Evolutionary conservation across 73 alveolate genomes (phyloP).

Genomic region (Paramecium octaurelia): DNA sequence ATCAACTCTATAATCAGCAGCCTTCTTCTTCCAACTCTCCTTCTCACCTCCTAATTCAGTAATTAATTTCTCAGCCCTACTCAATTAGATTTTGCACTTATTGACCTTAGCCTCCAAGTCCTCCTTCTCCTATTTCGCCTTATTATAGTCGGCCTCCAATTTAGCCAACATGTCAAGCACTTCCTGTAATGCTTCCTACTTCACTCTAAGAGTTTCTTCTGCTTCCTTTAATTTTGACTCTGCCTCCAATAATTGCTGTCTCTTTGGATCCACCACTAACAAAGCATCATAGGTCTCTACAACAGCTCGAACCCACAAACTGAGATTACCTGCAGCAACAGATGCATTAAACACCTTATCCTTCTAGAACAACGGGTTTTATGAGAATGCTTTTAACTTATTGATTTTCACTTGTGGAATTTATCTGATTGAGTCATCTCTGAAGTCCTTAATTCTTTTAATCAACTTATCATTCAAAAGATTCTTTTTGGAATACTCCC

Average conservation of each 20-base stretch:
- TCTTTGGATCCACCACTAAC: slow-evolving; percentile 97
- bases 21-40: slow-evolving; percentile 90
- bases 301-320: slow-evolving; percentile 91
- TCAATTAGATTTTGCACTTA: slow-evolving; percentile 93
- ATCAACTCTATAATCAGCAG: slow-evolving; percentile 72
- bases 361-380: slow-evolving; percentile 70
- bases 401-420: slow-evolving; percentile 70
- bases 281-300: slow-evolving; percentile 70
- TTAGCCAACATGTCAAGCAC: slow-evolving; percentile 80
- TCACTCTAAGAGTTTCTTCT: slow-evolving; percentile 84
- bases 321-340: slow-evolving; percentile 81
- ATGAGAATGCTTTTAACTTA: slow-evolving; percentile 67
- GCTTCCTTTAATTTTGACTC: slow-evolving; percentile 90
- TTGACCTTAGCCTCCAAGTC: slow-evolving; percentile 92
- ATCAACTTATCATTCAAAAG: slow-evolving; percentile 49
- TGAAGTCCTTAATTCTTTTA: slow-evolving; percentile 42
- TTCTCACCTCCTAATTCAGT: slow-evolving; percentile 98
- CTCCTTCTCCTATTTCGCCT: slow-evolving; percentile 92
- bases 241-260: slow-evolving; percentile 96
- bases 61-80: slow-evolving; percentile 97
- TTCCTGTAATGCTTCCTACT: slow-evolving; percentile 84
- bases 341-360: slow-evolving; percentile 76
- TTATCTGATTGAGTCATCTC: slow-evolving; percentile 27
- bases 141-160: slow-evolving; percentile 92
- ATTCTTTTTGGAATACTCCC: slow-evolving; percentile 63